Evolutionary conservation across 192 early-diverging fungal species (phyloP).

Genomic region (Piromyces finnis): DNA sequence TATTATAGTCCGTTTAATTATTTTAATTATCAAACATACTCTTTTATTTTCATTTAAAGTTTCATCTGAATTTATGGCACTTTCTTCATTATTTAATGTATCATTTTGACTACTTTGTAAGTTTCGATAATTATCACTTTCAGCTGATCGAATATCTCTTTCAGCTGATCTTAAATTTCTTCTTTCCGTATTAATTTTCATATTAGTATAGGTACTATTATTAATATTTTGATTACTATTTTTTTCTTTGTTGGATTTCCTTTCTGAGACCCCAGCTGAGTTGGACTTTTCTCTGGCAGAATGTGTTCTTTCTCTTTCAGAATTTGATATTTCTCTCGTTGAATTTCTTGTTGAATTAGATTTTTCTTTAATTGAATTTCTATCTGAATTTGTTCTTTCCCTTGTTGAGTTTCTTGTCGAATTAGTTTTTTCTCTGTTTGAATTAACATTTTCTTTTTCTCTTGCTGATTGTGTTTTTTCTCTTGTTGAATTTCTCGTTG

Average conservation of each 20-base stretch:
- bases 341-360: not conserved
- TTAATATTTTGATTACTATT: not conserved
- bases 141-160: not conserved
- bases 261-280: not conserved
- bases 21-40: not conserved
- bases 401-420: not conserved
- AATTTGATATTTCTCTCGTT: not conserved
- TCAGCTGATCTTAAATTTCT: not conserved
- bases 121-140: not conserved
- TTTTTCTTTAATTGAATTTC: not conserved
- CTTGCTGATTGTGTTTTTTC: not conserved
- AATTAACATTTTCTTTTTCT: not conserved
- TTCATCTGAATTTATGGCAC: not conserved
- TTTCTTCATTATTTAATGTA: not conserved
- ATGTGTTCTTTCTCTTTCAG: not conserved
- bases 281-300: not conserved
- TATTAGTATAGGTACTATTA: not conserved
- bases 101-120: not conserved
- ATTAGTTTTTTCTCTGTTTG: not conserved
- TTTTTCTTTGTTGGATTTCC: not conserved
- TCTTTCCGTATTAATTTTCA: not conserved
- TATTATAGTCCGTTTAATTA: too few relatives aligned
- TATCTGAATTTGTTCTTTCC: not conserved
- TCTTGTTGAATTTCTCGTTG: not conserved
- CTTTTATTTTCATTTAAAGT: not conserved